Conservation (phyloP, 2,329 filamentous ascomycete genomes). For the Curvularia sp. region DNA sequence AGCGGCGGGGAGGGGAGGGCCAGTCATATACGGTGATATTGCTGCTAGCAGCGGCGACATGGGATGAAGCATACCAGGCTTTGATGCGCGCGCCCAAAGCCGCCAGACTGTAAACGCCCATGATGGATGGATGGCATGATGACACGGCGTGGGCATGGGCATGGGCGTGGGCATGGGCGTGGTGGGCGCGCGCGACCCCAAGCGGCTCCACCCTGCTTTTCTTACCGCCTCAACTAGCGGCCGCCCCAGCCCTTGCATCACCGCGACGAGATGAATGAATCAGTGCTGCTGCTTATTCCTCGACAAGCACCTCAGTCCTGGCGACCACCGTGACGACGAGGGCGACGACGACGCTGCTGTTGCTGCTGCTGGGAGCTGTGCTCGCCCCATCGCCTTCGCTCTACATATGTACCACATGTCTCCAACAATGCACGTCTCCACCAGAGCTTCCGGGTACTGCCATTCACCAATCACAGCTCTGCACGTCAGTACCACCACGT, state of each 20-base stretch:
- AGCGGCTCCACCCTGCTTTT: constrained; percentile 19
- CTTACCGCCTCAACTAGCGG: constrained; percentile 22
- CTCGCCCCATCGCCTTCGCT: no score
- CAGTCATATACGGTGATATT: constrained; percentile 18
- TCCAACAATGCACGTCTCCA: constrained; percentile 10
- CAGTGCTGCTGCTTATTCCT: neutral
- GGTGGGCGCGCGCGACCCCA: constrained; percentile 7
- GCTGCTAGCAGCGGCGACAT: constrained; percentile 11
- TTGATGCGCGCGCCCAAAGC: constrained; percentile 22
- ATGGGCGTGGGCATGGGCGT: no score
- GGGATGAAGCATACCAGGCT: constrained; percentile 11
- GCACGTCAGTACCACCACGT: constrained; percentile 31
- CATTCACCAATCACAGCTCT: constrained; percentile 22
- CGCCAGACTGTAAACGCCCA: constrained; percentile 5
- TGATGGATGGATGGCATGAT: constrained; percentile 2
- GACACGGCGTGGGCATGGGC: constrained; percentile 9
- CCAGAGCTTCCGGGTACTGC: neutral
- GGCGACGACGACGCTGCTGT: no score
- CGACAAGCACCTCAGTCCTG: no score
- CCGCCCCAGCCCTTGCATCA: neutral
- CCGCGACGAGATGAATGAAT: no score
- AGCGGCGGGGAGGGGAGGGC: constrained; percentile 12
- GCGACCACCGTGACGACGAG: neutral
- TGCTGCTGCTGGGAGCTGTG: no score
- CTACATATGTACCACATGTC: neutral